These are phyloP conservation scores for Teunomyces aglyptinius DNA, from an alignment of 805 yeast genomes.

Conservation along the genomic window DNA sequence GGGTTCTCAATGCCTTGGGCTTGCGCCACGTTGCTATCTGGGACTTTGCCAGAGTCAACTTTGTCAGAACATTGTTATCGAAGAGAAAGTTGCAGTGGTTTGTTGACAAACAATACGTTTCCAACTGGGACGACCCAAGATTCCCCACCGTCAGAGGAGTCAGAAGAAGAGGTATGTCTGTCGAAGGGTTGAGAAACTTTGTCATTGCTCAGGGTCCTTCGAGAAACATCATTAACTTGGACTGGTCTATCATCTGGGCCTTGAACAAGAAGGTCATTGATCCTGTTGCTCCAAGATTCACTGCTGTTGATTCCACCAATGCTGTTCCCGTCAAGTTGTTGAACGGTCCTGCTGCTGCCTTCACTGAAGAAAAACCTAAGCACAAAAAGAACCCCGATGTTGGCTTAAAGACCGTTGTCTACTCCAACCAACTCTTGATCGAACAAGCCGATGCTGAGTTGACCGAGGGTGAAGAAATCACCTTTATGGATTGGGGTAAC, in stretches of 20 bases:
- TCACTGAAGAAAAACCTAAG: slow-evolving; percentile 24
- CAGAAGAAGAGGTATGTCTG: slow-evolving; percentile 99
- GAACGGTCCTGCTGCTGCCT: slow-evolving; percentile 21
- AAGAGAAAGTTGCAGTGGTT: slow-evolving; percentile 99
- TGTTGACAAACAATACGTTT: slow-evolving; percentile 84
- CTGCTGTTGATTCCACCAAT: slow-evolving; percentile 65
- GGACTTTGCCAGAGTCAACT: slow-evolving; percentile 98
- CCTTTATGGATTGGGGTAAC: slow-evolving; percentile 34
- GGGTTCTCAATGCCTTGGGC: slow-evolving; percentile 81
- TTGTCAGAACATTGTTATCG: slow-evolving; percentile 89
- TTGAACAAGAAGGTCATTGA: slow-evolving; percentile 95
- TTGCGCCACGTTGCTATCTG: slow-evolving; percentile 93
- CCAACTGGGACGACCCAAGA: slow-evolving; percentile 98
- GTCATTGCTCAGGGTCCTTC: slow-evolving; percentile 97
- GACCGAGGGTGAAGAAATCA: slow-evolving; percentile 27
- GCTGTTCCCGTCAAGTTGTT: slow-evolving; percentile 66
- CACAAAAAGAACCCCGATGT: slow-evolving; percentile 32
- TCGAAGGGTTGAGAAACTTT: slow-evolving; percentile 93
- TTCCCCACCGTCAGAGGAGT: slow-evolving; percentile 99
- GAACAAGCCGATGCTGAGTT: slow-evolving; percentile 28
- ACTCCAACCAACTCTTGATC: slow-evolving; percentile 19
- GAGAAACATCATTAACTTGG: slow-evolving; percentile 91
- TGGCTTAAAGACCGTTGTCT: slow-evolving; percentile 24
- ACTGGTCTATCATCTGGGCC: slow-evolving; percentile 98
- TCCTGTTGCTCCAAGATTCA: slow-evolving; percentile 94